Base-by-base conservation (phyloP, 2,329 filamentous ascomycete genomes). In the Lachnellula suecica region DNA sequence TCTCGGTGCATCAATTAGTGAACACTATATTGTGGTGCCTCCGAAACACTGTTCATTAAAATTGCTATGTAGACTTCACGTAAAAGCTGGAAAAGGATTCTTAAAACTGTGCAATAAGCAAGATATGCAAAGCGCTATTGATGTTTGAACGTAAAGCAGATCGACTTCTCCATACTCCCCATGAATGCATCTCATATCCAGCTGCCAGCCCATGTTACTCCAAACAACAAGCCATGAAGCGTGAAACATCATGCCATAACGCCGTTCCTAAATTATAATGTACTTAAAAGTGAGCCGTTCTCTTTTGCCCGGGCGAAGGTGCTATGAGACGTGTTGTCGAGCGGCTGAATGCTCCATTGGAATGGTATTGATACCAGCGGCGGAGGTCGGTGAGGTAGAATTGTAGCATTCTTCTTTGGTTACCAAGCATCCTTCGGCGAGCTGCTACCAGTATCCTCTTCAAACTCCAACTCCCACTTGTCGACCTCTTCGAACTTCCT, bases 401-500 rank as follows among this genome's bases (percentile, higher is more conserved):
- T 8, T 8, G 27, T 7, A 31, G 7, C 27, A 31, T 31, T 31
- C 13, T 31, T 7, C 27, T 31, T 13, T 13, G 17, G 22, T 71
- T 59, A 83, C 52, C 79, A 72, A 38, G 74, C 79, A 59, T 75
- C 74, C 34, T 70, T 68, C 1, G 80, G 79, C 19, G 81, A 83
- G 31, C 57, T 62, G 52, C 77, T 79, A 54, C 75, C 76, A 66
- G 76, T 77, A 44, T 83, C 76, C 59, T 84, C 82, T 71, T 88
- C 85, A 68, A 81, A 88, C 46, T 83, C 82, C 55, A 88, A 70
- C 69, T 85, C 76, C 83, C 84, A 88, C 69, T 78, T 74, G 66
- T 88, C 85, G 37, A 88, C 85, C 69, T 88, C 84, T 66, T 80
- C 76, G 62, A 88, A 88, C 69, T 87, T 87, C 65, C 73, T 77